A percentile compares a stretch with the other conserved stretches of the same genome.
These are phyloP conservation scores for Xylaria telfairii DNA, from an alignment of 495 filamentous ascomycete species.

Conservation along the genomic window DNA sequence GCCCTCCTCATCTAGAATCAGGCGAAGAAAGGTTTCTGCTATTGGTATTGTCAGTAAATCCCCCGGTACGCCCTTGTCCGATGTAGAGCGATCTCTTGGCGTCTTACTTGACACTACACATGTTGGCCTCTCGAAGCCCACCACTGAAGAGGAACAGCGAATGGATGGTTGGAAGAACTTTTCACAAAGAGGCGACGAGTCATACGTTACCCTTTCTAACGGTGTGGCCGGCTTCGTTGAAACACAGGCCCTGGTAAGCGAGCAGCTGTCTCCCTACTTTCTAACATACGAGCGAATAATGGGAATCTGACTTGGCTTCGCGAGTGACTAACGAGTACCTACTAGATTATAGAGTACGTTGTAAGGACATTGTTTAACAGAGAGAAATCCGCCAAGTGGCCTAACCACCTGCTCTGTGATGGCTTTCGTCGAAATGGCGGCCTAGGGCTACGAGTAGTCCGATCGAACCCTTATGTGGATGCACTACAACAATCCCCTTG, in stretches of 20 bases:
- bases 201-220: slow-evolving; percentile 56
- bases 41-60: slow-evolving; percentile 42
- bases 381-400: slow-evolving; percentile 54
- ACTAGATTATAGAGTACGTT: slow-evolving; percentile 82
- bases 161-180: slow-evolving; percentile 68
- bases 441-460: slow-evolving; percentile 56
- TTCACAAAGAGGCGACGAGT: slow-evolving; percentile 65
- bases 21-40: slow-evolving; percentile 53
- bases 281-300: background rate
- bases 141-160: slow-evolving; percentile 43
- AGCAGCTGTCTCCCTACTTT: slow-evolving; percentile 8
- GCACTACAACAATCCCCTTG: slow-evolving; percentile 74
- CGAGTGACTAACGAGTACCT: slow-evolving; percentile 34
- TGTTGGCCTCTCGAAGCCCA: slow-evolving; percentile 58
- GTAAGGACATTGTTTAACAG: slow-evolving; percentile 76
- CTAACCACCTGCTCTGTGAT: slow-evolving; percentile 77
- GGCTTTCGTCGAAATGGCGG: slow-evolving; percentile 63
- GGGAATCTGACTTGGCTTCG: background rate
- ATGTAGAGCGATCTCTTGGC: slow-evolving; percentile 52
- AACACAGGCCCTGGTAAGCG: slow-evolving; percentile 42
- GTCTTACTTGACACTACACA: slow-evolving; percentile 71
- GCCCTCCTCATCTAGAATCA: slow-evolving; percentile 49
- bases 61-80: slow-evolving; percentile 32
- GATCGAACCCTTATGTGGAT: slow-evolving; percentile 73
- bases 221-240: slow-evolving; percentile 47